Evolutionary conservation across 768 basidiomycete genomes (phyloP).

Genomic region (Boletus fagicola): DNA sequence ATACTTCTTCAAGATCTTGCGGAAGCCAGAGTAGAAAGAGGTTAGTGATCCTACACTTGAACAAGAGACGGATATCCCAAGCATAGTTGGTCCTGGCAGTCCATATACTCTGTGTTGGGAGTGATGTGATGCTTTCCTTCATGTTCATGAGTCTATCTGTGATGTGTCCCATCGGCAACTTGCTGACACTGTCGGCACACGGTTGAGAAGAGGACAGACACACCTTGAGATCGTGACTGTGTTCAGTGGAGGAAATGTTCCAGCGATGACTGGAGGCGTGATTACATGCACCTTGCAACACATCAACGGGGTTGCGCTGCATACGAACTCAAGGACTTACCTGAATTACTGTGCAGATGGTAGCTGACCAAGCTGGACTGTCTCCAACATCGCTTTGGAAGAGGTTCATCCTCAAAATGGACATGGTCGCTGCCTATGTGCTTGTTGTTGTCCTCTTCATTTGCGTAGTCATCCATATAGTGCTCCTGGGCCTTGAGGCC

Average conservation of each 20-base stretch:
- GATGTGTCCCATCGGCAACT: constrained; percentile 38
- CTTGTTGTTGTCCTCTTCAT: constrained; percentile 48
- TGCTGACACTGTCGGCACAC: constrained; percentile 24
- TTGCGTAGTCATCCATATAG: constrained; percentile 47
- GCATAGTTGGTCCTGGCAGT: constrained; percentile 74
- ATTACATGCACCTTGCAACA: constrained; percentile 11
- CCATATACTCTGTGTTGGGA: constrained; percentile 64
- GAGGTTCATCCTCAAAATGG: constrained; percentile 27
- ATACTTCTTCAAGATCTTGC: constrained; percentile 94
- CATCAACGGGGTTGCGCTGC: background rate
- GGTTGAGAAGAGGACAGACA: constrained; percentile 21
- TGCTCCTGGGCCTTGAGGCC: constrained; percentile 50
- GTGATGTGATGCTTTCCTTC: constrained; percentile 49
- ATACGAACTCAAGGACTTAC: constrained; percentile 2
- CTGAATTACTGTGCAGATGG: constrained; percentile 23
- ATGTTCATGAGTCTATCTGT: constrained; percentile 51
- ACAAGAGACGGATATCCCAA: constrained; percentile 76
- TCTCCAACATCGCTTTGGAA: constrained; percentile 35
- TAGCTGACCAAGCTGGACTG: constrained; percentile 31
- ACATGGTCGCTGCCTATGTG: constrained; percentile 25
- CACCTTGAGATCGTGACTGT: constrained; percentile 38
- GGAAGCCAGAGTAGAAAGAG: constrained; percentile 77
- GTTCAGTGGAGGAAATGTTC: constrained; percentile 56
- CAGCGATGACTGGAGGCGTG: constrained; percentile 16
- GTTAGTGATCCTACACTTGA: constrained; percentile 85